Percentiles rank a stretch among this genome's conserved stretches.
Evolutionary conservation across 176 grass and related monocot genomes (phyloP).

Genomic region (Tuctoria greenei): DNA sequence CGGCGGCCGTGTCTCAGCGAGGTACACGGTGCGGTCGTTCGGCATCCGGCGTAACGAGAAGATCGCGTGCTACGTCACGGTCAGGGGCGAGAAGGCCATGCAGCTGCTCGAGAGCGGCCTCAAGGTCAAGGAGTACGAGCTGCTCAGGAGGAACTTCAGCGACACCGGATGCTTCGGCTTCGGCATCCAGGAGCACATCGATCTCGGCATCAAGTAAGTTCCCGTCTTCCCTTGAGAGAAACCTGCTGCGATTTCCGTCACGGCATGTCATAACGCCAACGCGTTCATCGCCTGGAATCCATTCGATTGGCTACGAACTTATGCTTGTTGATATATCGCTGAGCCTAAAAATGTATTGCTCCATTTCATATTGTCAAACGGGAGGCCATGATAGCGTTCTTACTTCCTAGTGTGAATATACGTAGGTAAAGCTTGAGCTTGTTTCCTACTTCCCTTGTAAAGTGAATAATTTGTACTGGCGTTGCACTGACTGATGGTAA

Average conservation of each 20-base stretch:
- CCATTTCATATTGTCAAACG: not conserved
- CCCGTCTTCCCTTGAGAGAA: too few species aligned
- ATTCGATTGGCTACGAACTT: too few species aligned
- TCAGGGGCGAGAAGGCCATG: constrained; percentile 43
- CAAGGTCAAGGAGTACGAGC: constrained; percentile 49
- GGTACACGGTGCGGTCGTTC: constrained; percentile 47
- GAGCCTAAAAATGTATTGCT: not conserved
- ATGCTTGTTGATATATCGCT: too few species aligned
- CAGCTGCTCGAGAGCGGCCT: constrained; percentile 43
- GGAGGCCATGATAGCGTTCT: not conserved
- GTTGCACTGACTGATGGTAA: too few species aligned
- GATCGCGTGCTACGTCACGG: constrained; percentile 44
- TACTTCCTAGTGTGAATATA: not conserved
- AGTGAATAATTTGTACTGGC: too few species aligned
- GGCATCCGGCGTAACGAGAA: constrained; percentile 45
- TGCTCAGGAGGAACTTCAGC: constrained; percentile 43
- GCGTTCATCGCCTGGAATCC: too few species aligned
- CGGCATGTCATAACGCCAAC: not conserved
- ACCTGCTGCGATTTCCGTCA: not conserved
- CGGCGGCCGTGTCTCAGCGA: not conserved
- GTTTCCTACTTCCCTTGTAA: too few species aligned
- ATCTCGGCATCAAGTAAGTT: constrained; percentile 40
- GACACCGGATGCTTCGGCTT: constrained; percentile 37
- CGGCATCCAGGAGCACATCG: constrained; percentile 44
- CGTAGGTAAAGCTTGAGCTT: too few species aligned